A percentile compares a stretch with the other conserved stretches of the same genome.
Conservation (phyloP, 148 eudicot genomes). For the Diospyros lotus region DNA sequence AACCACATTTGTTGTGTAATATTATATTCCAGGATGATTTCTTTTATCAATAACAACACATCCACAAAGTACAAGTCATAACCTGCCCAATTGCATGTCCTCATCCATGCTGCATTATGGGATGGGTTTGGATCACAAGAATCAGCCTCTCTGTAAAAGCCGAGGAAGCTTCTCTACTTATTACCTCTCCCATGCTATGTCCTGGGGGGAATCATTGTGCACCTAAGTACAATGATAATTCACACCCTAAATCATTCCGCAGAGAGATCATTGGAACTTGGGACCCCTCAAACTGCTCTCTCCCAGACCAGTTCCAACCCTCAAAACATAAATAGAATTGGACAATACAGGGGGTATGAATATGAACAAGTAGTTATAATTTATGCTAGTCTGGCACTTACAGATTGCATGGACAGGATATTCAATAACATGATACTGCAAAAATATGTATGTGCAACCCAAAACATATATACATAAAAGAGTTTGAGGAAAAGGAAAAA, state of each 20-base stretch:
- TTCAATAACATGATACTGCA: neutral
- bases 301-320: neutral
- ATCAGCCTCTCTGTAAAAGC: neutral
- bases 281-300: conserved; percentile 1
- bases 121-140: neutral
- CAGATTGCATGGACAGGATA: neutral
- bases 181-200: neutral
- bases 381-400: neutral
- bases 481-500: neutral
- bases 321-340: neutral
- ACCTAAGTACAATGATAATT: neutral
- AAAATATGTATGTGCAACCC: neutral
- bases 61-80: neutral
- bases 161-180: neutral
- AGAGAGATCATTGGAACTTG: neutral
- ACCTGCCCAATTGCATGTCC: neutral
- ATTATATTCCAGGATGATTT: neutral
- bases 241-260: neutral
- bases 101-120: neutral
- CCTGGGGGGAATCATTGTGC: neutral
- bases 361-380: neutral
- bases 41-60: neutral
- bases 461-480: neutral
- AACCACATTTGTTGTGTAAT: neutral
- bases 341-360: neutral